phyloP scores from a whole-genome alignment of 805 yeast genomes.

The Candida patagonica region DNA sequence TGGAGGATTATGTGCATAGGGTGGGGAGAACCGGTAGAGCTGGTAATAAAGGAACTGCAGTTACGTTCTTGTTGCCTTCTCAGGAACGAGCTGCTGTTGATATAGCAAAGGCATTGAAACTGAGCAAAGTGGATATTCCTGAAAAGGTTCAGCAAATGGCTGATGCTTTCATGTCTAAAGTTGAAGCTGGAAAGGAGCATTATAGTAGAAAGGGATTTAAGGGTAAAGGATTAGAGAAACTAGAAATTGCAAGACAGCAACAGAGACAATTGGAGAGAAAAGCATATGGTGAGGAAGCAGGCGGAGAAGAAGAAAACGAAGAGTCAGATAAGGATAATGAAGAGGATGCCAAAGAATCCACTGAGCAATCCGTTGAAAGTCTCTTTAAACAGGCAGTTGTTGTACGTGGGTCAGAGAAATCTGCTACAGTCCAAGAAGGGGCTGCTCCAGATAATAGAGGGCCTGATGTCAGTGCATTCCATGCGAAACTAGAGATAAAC shows the following conservation, averaged over 20 bases:
- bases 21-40: conserved; percentile 97
- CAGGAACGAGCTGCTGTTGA: conserved; percentile 63
- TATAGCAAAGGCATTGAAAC: conserved; percentile 55
- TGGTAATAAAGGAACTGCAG: conserved; percentile 62
- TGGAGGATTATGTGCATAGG: conserved; percentile 94
- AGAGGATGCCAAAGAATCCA: not conserved
- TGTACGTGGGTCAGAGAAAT: conserved; percentile 15
- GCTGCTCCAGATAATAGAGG: conserved; percentile 45
- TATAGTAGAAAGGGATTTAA: conserved; percentile 70
- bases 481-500: conserved; percentile 66
- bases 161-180: conserved; percentile 44
- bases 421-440: conserved; percentile 36
- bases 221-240: conserved; percentile 79
- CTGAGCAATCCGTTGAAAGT: conserved; percentile 1
- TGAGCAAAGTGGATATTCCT: conserved; percentile 50
- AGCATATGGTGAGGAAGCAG: conserved; percentile 37
- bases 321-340: conserved; percentile 17
- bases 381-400: conserved; percentile 14
- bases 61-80: conserved; percentile 56
- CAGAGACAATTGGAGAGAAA: conserved; percentile 41
- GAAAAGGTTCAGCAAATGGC: conserved; percentile 43
- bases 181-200: conserved; percentile 57
- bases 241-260: conserved; percentile 53
- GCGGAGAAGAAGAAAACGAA: conserved; percentile 25
- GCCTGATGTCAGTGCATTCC: conserved; percentile 47